A percentile compares a stretch with the other conserved stretches of the same genome.
These are phyloP conservation scores for Casuarina glauca DNA, from an alignment of 306 rosid genomes.

Conservation along the genomic window DNA sequence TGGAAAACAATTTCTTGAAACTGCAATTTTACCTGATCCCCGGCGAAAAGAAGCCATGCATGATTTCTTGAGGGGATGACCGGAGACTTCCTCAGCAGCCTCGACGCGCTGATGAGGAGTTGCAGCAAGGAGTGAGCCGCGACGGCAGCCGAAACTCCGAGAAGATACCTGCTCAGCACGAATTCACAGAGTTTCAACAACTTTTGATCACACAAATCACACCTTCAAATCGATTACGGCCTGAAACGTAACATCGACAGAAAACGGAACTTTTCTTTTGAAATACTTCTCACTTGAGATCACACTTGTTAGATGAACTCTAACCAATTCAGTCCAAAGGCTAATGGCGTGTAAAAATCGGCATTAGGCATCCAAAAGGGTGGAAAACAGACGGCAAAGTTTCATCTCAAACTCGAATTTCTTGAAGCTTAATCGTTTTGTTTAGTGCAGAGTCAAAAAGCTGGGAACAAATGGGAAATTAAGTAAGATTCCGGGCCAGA, in stretches of 20 bases:
- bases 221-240: neutral
- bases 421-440: neutral
- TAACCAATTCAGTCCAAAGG: neutral
- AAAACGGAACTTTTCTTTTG: neutral
- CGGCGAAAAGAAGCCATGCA: slow-evolving; percentile 84
- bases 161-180: slow-evolving; percentile 62
- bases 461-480: slow-evolving; percentile 20
- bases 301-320: slow-evolving; percentile 11
- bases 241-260: neutral
- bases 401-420: neutral
- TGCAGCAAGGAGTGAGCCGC: slow-evolving; percentile 74
- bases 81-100: slow-evolving; percentile 59
- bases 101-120: slow-evolving; percentile 56
- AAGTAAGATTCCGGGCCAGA: neutral
- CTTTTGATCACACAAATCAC: slow-evolving; percentile 23
- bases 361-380: neutral
- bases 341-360: neutral
- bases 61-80: slow-evolving; percentile 67
- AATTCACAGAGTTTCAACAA: slow-evolving; percentile 11
- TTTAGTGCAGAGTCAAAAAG: neutral
- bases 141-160: slow-evolving; percentile 73
- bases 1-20: neutral
- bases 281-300: neutral
- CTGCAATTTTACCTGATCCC: slow-evolving; percentile 69
- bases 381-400: neutral